Conservation (phyloP, 2,329 filamentous ascomycete genomes). For the Pseudogymnoascus sp. region DNA sequence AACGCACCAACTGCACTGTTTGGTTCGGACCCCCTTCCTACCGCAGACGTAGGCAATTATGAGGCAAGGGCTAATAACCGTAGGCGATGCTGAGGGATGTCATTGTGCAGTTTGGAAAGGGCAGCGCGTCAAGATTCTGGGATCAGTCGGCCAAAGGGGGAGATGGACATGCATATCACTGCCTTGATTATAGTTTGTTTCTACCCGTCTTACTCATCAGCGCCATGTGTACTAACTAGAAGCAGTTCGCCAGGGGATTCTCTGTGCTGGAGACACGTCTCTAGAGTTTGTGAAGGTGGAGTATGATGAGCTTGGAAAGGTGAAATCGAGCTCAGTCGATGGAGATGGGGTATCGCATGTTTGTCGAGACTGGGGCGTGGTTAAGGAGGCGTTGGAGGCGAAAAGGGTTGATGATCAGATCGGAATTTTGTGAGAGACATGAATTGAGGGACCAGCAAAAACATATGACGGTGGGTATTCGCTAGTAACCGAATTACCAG, state of each 20-base stretch:
- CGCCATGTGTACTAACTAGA: not conserved
- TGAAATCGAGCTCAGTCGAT: slow-evolving; percentile 19
- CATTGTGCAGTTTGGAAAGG: slow-evolving; percentile 25
- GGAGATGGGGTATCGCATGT: slow-evolving; percentile 24
- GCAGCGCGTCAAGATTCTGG: slow-evolving; percentile 20
- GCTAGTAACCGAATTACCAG: no score
- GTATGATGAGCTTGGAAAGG: slow-evolving; percentile 20
- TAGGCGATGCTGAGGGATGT: slow-evolving; percentile 24
- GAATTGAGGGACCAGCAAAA: no score
- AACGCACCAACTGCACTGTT: slow-evolving; percentile 26
- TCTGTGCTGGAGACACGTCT: slow-evolving; percentile 27
- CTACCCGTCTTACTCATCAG: not conserved
- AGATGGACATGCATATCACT: slow-evolving; percentile 27
- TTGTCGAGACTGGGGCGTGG: slow-evolving; percentile 26
- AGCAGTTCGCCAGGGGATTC: slow-evolving; percentile 23
- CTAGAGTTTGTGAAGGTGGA: slow-evolving; percentile 23
- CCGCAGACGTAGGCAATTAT: not conserved
- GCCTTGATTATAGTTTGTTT: slow-evolving; percentile 25
- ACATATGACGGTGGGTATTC: no score
- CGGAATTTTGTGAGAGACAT: slow-evolving; percentile 20
- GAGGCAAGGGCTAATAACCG: not conserved
- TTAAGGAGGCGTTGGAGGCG: slow-evolving; percentile 22
- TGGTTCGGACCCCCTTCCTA: slow-evolving; percentile 14
- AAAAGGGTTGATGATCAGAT: slow-evolving; percentile 22
- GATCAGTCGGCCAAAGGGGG: slow-evolving; percentile 19